Evolutionary conservation across 441 rosid genomes (phyloP).

Genomic region (Gossypium gossypioides): DNA sequence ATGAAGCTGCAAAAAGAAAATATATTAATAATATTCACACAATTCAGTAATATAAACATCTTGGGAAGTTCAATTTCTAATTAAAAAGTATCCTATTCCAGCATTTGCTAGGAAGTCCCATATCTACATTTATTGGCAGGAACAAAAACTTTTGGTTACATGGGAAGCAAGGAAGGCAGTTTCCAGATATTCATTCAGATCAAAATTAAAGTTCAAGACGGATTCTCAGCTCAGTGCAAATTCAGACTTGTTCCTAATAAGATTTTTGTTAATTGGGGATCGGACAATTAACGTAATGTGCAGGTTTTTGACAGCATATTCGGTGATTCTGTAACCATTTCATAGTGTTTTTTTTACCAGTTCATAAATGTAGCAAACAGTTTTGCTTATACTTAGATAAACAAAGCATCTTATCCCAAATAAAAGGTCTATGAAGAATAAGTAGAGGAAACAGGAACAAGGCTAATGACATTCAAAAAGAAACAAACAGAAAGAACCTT

Average conservation of each 20-base stretch:
- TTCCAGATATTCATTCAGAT: not conserved
- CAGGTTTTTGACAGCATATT: not conserved
- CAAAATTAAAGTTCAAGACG: not conserved
- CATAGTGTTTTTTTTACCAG: not conserved
- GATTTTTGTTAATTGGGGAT: not conserved
- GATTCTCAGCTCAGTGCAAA: not conserved
- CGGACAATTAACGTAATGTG: not conserved
- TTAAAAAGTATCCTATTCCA: not conserved
- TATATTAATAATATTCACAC: slow-evolving; percentile 13
- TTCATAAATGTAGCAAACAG: not conserved
- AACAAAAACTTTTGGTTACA: not conserved
- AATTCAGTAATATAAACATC: not conserved
- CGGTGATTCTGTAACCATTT: not conserved
- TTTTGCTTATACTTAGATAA: not conserved
- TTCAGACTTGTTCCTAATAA: not conserved
- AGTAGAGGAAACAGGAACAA: not conserved
- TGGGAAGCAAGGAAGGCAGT: not conserved
- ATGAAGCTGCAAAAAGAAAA: slow-evolving; percentile 57
- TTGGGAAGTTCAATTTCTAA: slow-evolving; percentile 5
- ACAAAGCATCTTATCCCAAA: not conserved
- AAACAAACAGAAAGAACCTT: not conserved
- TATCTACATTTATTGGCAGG: not conserved
- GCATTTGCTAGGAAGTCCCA: not conserved
- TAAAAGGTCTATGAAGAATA: not conserved
- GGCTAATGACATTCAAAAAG: not conserved